Base-by-base conservation (phyloP, 2,329 filamentous ascomycete species). In the Apiospora pterosperma region DNA sequence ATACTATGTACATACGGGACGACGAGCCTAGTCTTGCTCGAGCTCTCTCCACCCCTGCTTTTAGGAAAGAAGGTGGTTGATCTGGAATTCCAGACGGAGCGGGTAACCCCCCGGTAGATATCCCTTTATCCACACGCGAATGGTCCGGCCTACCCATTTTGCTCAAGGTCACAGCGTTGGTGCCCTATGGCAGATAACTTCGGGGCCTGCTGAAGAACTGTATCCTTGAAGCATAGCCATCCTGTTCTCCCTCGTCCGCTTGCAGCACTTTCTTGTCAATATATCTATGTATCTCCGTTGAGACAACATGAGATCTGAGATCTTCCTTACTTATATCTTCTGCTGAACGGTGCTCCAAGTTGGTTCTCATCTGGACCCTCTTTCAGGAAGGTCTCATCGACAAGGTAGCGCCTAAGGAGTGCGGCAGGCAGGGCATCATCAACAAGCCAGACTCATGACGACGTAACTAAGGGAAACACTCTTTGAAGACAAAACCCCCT, bases 31-130 rank as follows among this genome's bases (percentile, higher is more conserved):
- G 48, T 55, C 48, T 19, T 31, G 48, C 19, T 31, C 28, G 21
- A 28, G 44, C 23, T 28, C 48, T 23, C 44, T 28, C 28, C 48
- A 52, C 25, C n/a, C 28, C 23, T 34, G 25, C 48, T 10, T 7
- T 55, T n/a, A n/a, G 48, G 48, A 55, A 55, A 34, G 28, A 21
- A n/a, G 16, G 19, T 55, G 48, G 48, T n/a, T 7, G 34, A 34
- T 55, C 48, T 55, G 48, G 48, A 55, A 55, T 55, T 55, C 48
- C 48, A 55, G 48, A 55, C 48, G 7, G 28, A n/a, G 48, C 48
- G 48, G 48, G 25, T 55, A 55, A 16, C 48, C 28, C 31, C 48
- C 48, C 48, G 48, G 48, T 52, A 19, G 25, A 34, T 10, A 55
- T 34, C 34, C 34, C 28, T 19, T n/a, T 21, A 55, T 34, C 48